A percentile compares a stretch with the other conserved stretches of the same genome.
Evolutionary conservation across 2,329 filamentous ascomycete species (phyloP).

Genomic region (Calonectria pteridis): DNA sequence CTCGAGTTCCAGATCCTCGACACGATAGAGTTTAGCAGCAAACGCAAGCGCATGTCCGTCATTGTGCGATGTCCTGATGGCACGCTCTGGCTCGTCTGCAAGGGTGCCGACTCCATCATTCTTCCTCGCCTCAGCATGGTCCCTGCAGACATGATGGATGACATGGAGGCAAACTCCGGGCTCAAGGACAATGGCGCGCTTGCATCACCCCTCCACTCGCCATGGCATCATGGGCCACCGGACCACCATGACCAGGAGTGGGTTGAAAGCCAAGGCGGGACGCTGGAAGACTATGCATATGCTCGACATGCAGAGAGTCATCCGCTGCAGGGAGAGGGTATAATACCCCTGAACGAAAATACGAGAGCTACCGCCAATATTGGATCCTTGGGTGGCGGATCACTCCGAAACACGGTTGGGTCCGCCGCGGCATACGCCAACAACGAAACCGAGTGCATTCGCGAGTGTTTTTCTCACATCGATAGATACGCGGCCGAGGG

Average conservation of each 20-base stretch:
- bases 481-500: constrained; percentile 92
- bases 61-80: constrained; percentile 86
- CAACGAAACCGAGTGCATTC: constrained; percentile 77
- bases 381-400: background rate
- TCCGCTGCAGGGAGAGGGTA: background rate
- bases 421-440: constrained; percentile 45
- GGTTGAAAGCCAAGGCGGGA: background rate
- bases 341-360: background rate
- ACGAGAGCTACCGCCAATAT: background rate
- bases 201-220: background rate
- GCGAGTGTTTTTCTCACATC: constrained; percentile 84
- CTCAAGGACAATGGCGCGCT: background rate
- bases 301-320: background rate
- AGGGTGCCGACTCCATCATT: constrained; percentile 88
- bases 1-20: constrained; percentile 85
- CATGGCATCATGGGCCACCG: background rate
- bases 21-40: constrained; percentile 91
- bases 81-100: constrained; percentile 86
- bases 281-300: background rate
- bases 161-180: background rate
- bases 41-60: constrained; percentile 91
- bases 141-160: constrained; percentile 34
- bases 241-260: background rate
- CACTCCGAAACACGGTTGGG: background rate
- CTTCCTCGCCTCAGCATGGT: constrained; percentile 82